Evolutionary conservation across 2,329 filamentous ascomycete species (phyloP).

Genomic region (Penicillium oxalicum): DNA sequence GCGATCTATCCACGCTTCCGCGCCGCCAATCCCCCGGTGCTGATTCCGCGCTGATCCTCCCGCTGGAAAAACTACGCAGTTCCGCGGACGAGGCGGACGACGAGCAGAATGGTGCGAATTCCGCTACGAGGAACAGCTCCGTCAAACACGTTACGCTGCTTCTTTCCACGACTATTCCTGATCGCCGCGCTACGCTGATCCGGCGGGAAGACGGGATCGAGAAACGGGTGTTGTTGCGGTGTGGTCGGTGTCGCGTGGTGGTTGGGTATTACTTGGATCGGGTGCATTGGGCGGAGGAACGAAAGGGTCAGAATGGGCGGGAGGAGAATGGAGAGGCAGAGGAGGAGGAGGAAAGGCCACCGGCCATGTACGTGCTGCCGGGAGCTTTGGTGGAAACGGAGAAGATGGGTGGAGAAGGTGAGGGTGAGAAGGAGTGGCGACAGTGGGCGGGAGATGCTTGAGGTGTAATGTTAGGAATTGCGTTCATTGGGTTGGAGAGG

Average conservation of each 20-base stretch:
- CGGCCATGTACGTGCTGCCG: constrained; percentile 56
- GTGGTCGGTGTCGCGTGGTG: constrained; percentile 55
- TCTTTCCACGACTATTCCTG: constrained; percentile 45
- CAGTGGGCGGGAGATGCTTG: constrained; percentile 16
- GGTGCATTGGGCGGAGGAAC: constrained; percentile 37
- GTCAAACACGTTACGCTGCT: constrained; percentile 44
- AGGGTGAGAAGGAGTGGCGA: constrained; percentile 33
- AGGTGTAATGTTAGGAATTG: not conserved
- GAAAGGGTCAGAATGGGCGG: constrained; percentile 10
- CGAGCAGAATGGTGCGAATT: not conserved
- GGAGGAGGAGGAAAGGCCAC: constrained; percentile 34
- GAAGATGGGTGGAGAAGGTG: constrained; percentile 44
- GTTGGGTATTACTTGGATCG: constrained; percentile 59
- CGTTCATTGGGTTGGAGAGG: too few species aligned
- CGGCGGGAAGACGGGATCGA: constrained; percentile 60
- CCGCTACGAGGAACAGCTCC: not conserved
- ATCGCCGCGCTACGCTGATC: constrained; percentile 48
- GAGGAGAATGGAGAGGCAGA: constrained; percentile 19
- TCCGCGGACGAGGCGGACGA: constrained; percentile 6
- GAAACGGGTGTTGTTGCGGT: constrained; percentile 55
- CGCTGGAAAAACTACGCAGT: constrained; percentile 34
- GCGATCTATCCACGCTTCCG: constrained; percentile 48
- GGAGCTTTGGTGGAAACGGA: constrained; percentile 54
- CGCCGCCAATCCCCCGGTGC: constrained; percentile 44
- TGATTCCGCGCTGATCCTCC: constrained; percentile 55